Base-by-base conservation (phyloP, 768 basidiomycete genomes). In the Pleurotus ostreatus region DNA sequence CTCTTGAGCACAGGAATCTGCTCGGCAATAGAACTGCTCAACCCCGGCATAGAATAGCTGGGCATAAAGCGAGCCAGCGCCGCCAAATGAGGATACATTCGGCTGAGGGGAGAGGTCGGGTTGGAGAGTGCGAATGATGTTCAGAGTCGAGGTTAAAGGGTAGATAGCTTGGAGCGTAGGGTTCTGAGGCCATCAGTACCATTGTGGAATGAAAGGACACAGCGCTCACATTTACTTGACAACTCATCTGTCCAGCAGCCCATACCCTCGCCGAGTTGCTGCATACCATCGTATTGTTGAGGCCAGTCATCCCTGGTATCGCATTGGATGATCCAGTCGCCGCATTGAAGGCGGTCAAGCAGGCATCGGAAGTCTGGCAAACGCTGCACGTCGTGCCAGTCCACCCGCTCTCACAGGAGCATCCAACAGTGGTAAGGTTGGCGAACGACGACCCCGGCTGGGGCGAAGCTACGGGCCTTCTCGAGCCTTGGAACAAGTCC, bases 11-110 rank as follows among this genome's bases (percentile, higher is more conserved):
- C 95, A 97, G 5, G 77, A 73, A 59, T 82, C 74, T 0, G 92
- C 92, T 8, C 71, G 58, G 67, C 95, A 98, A 68, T 81, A 89
- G 72, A 98, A 98, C 64, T 97, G 93, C 65, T 94, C 91, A 30
- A 86, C 82, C 8, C 89, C 86, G n/a, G 76, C 76, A 67, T 92
- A 93, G 68, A 87, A 85, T 4, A 93, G 72, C 60, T 92, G 88
- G 0, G 85, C 85, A 57, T 78, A 85, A n/a, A 79, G 68, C 6
- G 79, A 74, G 9, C 81, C 78, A 13, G 73, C 68, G 6, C 66
- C 34, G 23, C 86, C 87, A 59, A 84, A 85, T 5, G 82, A 76
- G 4, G 85, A 84, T 3, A 75, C 65, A 56, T 86, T 80, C 4
- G 85, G 82, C 49, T 86, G 64, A 0, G 90, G 92, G 0, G 89